Evolutionary conservation across 2,329 filamentous ascomycete species (phyloP).

Genomic region (Chrysoporthe deuterocubensis): DNA sequence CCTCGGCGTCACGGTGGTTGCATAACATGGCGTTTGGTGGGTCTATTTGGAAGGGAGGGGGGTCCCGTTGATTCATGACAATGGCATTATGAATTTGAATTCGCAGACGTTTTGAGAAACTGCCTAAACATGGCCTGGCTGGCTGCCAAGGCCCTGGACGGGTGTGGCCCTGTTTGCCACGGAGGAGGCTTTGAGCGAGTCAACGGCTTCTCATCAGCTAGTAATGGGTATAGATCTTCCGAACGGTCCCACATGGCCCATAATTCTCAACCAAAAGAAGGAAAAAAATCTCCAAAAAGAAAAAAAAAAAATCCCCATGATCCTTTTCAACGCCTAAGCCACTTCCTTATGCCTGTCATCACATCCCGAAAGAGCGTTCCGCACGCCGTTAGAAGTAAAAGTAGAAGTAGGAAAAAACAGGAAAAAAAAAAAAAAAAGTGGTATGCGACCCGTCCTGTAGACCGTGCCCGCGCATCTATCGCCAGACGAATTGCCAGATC

Average conservation of each 20-base stretch:
- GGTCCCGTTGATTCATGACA: too few relatives aligned
- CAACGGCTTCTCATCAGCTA: background rate
- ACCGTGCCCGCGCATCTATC: background rate
- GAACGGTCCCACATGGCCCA: background rate
- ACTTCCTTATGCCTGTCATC: constrained; percentile 3
- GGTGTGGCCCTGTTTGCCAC: background rate
- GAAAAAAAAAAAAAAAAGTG: background rate
- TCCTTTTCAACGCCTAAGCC: constrained; percentile 11
- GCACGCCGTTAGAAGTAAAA: too few relatives aligned
- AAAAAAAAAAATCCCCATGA: background rate
- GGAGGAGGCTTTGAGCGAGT: background rate
- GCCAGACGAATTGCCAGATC: background rate
- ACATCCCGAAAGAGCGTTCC: background rate
- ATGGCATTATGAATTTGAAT: too few relatives aligned
- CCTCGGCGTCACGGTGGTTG: constrained; percentile 2
- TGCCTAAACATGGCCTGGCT: background rate
- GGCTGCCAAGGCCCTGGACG: background rate
- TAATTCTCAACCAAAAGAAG: background rate
- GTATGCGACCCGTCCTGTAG: background rate
- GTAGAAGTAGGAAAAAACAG: background rate
- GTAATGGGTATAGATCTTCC: constrained; percentile 6
- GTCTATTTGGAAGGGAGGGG: background rate
- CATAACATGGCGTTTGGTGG: constrained; percentile 28
- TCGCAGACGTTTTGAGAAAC: background rate
- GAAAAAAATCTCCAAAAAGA: background rate